Percentiles rank a stretch among this genome's conserved stretches.
phyloP scores from a whole-genome alignment of 208 protist species.

The Zelonia costaricensis region DNA sequence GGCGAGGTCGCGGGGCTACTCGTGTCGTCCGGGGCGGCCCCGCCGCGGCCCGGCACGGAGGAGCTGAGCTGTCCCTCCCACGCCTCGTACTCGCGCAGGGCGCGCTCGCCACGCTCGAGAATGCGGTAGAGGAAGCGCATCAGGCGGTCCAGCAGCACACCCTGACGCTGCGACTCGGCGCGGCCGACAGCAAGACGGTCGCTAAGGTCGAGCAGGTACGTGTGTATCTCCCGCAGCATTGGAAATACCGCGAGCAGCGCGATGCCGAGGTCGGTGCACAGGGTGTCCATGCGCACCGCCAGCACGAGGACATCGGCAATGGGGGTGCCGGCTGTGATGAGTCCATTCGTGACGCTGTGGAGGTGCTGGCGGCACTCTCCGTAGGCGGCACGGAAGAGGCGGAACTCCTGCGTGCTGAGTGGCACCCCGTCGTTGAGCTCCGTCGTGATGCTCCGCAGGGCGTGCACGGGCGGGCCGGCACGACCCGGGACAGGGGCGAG shows the following conservation, averaged over 20 bases:
- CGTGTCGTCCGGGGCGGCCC: background rate
- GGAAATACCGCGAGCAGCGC: slow-evolving; percentile 56
- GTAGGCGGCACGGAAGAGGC: slow-evolving; percentile 62
- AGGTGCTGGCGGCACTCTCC: slow-evolving; percentile 66
- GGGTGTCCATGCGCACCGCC: slow-evolving; percentile 62
- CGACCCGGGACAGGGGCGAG: slow-evolving; percentile 31
- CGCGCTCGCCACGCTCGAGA: slow-evolving; percentile 34
- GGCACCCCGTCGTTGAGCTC: slow-evolving; percentile 62
- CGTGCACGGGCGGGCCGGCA: slow-evolving; percentile 30
- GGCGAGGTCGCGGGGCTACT: slow-evolving; percentile 8
- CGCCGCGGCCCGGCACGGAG: slow-evolving; percentile 6
- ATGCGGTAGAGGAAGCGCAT: slow-evolving; percentile 26
- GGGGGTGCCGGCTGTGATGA: slow-evolving; percentile 40
- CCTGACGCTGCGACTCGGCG: slow-evolving; percentile 14
- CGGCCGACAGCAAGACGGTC: slow-evolving; percentile 17
- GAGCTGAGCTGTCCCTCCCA: slow-evolving; percentile 14
- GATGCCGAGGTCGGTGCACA: slow-evolving; percentile 56
- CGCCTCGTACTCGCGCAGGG: slow-evolving; percentile 29
- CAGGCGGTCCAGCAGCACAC: slow-evolving; percentile 34
- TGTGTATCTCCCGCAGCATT: slow-evolving; percentile 53
- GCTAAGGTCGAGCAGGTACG: slow-evolving; percentile 53
- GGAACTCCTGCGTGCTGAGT: slow-evolving; percentile 50
- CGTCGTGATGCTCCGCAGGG: slow-evolving; percentile 48
- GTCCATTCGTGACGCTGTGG: slow-evolving; percentile 48
- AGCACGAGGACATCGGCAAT: slow-evolving; percentile 54